phyloP scores from a whole-genome alignment of 1,284 basidiomycete species.

The Pterula multifida region DNA sequence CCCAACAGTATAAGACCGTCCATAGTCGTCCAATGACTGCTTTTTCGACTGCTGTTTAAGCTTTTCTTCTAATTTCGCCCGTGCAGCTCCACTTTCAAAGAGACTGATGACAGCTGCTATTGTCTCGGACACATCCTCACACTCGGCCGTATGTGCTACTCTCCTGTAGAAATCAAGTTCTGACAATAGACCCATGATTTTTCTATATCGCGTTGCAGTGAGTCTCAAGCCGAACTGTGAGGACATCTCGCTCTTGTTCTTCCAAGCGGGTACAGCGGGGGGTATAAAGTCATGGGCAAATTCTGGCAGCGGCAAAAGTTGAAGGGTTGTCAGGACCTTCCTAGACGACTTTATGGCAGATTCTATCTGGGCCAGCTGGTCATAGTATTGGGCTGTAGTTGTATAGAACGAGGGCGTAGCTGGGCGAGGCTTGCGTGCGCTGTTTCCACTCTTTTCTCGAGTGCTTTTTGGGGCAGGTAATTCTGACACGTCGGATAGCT shows the following conservation, averaged over 20 bases:
- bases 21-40: conserved; percentile 56
- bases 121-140: conserved; percentile 40
- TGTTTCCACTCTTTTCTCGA: conserved; percentile 9
- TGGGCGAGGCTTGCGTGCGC: conserved; percentile 24
- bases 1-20: conserved; percentile 75
- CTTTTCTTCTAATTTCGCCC: neutral
- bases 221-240: conserved; percentile 47
- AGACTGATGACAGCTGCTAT: conserved; percentile 44
- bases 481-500: neutral
- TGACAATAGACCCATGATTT: conserved; percentile 52
- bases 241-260: conserved; percentile 47
- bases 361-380: conserved; percentile 62
- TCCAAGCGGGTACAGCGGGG: conserved; percentile 56
- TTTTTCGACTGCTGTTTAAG: conserved; percentile 24
- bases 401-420: conserved; percentile 78
- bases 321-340: conserved; percentile 46
- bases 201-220: conserved; percentile 64
- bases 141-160: conserved; percentile 56
- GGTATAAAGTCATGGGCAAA: conserved; percentile 55
- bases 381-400: conserved; percentile 69
- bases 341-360: conserved; percentile 49
- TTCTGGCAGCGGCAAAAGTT: conserved; percentile 69
- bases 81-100: conserved; percentile 45
- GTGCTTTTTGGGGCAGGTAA: neutral
- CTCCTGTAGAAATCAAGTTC: conserved; percentile 64